Evolutionary conservation across 306 rosid genomes (phyloP).

Genomic region (Pyrus communis): DNA sequence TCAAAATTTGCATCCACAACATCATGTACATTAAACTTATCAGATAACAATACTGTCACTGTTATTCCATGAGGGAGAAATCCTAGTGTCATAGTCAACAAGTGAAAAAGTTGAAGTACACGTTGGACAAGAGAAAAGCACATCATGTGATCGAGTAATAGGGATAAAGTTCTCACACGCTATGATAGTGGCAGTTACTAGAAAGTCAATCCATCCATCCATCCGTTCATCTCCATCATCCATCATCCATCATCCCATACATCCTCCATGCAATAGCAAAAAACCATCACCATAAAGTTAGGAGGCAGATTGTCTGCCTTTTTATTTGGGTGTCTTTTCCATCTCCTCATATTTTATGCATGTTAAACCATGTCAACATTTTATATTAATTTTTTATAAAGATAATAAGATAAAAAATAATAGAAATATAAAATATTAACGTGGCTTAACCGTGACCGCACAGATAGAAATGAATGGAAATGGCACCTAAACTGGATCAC

Average conservation of each 20-base stretch:
- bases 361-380: no score
- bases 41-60: no score
- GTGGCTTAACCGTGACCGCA: no score
- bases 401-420: no score
- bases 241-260: not conserved
- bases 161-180: not conserved
- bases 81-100: not conserved
- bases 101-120: not conserved
- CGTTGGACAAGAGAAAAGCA: not conserved
- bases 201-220: not conserved
- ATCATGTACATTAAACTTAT: no score
- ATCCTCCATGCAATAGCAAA: not conserved
- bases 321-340: no score
- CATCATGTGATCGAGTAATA: not conserved
- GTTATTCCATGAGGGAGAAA: not conserved
- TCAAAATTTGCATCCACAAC: not conserved
- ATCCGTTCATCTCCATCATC: no score
- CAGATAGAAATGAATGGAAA: no score
- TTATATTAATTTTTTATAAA: no score
- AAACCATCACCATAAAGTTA: not conserved
- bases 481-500: accelerated
- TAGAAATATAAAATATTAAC: no score
- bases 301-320: no score
- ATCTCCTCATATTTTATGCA: no score
- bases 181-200: not conserved